These are phyloP conservation scores for Auricularia sp. DNA, from an alignment of 768 basidiomycete genomes.

Conservation along the genomic window DNA sequence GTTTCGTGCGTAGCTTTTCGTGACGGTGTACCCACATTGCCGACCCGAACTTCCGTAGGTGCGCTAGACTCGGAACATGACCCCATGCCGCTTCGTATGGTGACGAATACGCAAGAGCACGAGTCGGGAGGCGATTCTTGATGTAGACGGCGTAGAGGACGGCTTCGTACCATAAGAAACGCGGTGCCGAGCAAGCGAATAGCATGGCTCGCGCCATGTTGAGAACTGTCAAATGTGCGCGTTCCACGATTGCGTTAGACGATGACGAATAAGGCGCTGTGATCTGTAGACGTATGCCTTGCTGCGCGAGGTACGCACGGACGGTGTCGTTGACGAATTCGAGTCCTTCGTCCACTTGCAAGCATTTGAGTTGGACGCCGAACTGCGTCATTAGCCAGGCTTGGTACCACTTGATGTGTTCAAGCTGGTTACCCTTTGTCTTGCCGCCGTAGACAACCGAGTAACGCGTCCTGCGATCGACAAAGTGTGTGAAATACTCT, in stretches of 20 bases:
- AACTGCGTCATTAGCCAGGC: slow-evolving; percentile 8
- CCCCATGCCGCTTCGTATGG: slow-evolving; percentile 19
- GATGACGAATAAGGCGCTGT: slow-evolving; percentile 28
- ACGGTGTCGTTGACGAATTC: slow-evolving; percentile 15
- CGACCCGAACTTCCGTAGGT: neutral
- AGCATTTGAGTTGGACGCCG: slow-evolving; percentile 6
- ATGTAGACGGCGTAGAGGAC: slow-evolving; percentile 5
- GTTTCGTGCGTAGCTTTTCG: neutral
- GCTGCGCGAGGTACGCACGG: slow-evolving; percentile 9
- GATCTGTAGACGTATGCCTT: slow-evolving; percentile 13
- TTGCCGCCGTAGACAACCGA: slow-evolving; percentile 5
- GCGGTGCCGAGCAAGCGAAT: slow-evolving; percentile 3
- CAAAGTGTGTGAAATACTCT: slow-evolving; percentile 9
- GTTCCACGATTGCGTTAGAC: slow-evolving; percentile 26
- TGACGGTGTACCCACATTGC: slow-evolving; percentile 10
- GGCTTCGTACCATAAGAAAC: neutral
- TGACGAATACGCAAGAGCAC: slow-evolving; percentile 7
- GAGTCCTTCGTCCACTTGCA: slow-evolving; percentile 16
- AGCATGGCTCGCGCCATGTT: slow-evolving; percentile 27
- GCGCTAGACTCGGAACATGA: slow-evolving; percentile 8
- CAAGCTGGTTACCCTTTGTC: slow-evolving; percentile 4
- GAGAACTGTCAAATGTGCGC: slow-evolving; percentile 24
- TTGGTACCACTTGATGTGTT: slow-evolving; percentile 3
- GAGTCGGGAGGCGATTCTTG: slow-evolving; percentile 10
- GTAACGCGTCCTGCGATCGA: slow-evolving; percentile 5